Conservation (phyloP, 129 eudicot species). For the Centella asiatica region DNA sequence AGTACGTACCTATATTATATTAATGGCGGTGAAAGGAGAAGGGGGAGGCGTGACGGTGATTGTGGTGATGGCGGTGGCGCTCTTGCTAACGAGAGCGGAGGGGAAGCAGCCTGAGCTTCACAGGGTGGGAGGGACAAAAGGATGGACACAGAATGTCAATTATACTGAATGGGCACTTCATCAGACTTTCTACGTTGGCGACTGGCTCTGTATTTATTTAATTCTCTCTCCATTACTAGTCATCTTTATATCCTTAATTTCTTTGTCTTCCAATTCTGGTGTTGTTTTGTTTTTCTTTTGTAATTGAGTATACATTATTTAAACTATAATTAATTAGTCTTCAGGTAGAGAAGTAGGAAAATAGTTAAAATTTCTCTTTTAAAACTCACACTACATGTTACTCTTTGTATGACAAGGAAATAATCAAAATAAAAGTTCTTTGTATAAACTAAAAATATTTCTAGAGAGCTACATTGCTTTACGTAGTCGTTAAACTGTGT, state of each 20-base stretch:
- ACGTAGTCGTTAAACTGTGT: no score
- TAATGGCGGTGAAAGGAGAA: no score
- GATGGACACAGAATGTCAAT: slow-evolving; percentile 26
- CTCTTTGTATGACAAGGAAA: no score
- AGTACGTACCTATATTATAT: no score
- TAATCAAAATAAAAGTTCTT: no score
- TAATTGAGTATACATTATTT: background rate
- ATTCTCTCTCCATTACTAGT: background rate
- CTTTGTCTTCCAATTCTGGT: background rate
- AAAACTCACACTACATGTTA: no score
- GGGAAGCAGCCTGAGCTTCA: slow-evolving; percentile 12
- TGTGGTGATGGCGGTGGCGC: slow-evolving; percentile 5
- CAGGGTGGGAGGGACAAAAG: slow-evolving; percentile 24
- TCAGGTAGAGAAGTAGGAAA: no score
- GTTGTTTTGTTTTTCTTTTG: background rate
- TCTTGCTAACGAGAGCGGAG: slow-evolving; percentile 9
- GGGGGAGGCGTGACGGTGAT: slow-evolving; percentile 16
- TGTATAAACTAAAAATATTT: no score
- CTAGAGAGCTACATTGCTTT: no score
- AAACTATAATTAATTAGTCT: no score
- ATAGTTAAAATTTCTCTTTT: no score
- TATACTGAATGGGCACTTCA: slow-evolving; percentile 27
- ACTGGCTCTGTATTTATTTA: slow-evolving; percentile 30
- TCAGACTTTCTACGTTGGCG: slow-evolving; percentile 14
- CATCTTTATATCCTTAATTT: background rate